Evolutionary conservation across 495 filamentous ascomycete genomes (phyloP).

Genomic region (Aspergillus taichungensis): DNA sequence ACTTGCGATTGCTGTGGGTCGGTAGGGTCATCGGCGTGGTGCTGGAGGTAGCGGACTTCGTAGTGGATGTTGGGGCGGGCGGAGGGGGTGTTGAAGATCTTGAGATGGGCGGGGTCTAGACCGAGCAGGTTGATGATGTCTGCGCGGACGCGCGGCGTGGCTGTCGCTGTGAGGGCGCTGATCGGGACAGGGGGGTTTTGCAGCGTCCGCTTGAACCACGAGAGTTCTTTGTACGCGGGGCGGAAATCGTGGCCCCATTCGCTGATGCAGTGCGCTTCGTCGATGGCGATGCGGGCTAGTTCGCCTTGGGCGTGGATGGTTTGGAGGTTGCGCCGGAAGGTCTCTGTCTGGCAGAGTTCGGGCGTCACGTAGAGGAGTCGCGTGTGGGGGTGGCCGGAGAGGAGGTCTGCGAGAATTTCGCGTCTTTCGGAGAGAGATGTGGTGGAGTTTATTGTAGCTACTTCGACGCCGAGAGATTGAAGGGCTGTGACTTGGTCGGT

Average conservation of each 20-base stretch:
- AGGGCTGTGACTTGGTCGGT: slow-evolving; percentile 87
- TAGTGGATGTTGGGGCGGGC: slow-evolving; percentile 82
- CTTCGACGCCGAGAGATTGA: slow-evolving; percentile 61
- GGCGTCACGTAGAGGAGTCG: slow-evolving; percentile 90
- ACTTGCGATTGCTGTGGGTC: slow-evolving; percentile 37
- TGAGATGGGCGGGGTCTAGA: slow-evolving; percentile 51
- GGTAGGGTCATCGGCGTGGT: slow-evolving; percentile 29
- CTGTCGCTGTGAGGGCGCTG: slow-evolving; percentile 86
- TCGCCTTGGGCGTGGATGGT: slow-evolving; percentile 74
- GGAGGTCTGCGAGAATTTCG: slow-evolving; percentile 67
- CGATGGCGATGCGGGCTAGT: slow-evolving; percentile 76
- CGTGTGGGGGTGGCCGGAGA: slow-evolving; percentile 74
- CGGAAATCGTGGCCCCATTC: slow-evolving; percentile 99
- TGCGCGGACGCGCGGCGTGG: slow-evolving; percentile 64
- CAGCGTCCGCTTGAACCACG: slow-evolving; percentile 70
- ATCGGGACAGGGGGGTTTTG: slow-evolving; percentile 79
- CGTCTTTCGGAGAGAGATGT: slow-evolving; percentile 54
- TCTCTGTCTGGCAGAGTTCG: slow-evolving; percentile 70
- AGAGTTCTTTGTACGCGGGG: slow-evolving; percentile 80
- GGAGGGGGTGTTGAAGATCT: slow-evolving; percentile 70
- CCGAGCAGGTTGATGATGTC: slow-evolving; percentile 73
- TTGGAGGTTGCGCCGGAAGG: slow-evolving; percentile 64
- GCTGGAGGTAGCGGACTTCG: slow-evolving; percentile 76
- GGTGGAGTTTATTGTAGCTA: slow-evolving; percentile 80
- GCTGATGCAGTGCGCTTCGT: slow-evolving; percentile 94